Evolutionary conservation across 2,329 filamentous ascomycete species (phyloP), one percentile per base, ranked within the genome.

Genomic region (Ophiosphaerella narmari): DNA sequence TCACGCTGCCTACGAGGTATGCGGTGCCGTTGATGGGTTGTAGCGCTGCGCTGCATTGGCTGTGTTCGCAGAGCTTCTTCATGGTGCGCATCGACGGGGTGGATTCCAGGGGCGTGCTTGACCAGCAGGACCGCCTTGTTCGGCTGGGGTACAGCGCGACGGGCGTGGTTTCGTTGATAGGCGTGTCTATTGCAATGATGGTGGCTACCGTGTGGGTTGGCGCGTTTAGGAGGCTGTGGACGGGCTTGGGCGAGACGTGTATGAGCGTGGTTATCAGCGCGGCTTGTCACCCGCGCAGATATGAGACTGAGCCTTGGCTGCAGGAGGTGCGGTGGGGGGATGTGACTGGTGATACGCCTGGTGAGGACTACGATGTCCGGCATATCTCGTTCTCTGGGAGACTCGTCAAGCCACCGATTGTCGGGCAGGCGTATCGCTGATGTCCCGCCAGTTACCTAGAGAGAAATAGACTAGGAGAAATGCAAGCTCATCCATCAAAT

Each of bases 141-240:
- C 45, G 59, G 21, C 48, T 57, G 14, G 65, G 60, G 2, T 68
- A 57, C 46, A 62, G 53, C 12, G 32, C 49, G 21, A 40, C 54
- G 8, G 60, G 59, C 5, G 55, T 68, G 23, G 43, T 50, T 11
- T 44, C 54, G 16, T 36, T 59, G 9, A 57, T 60, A n/a, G 39
- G 50, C 2, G 46, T 65, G 7, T 46, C 52, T 16, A 26, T 52
- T 21, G 50, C 37, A 1, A 34, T 60, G 44, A 54, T 57, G 33
- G 41, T 60, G 1, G 35, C 45, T n/a, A 54, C 55, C 7, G 36
- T 63, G n/a, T 51, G 46, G 33, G 39, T 65, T 24, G 55, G 86
- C 68, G 78, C 78, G 29, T 89, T 89, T 73, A 90, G 91, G 0
- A 87, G 87, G 3, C 88, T 87, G 2, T 87, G 88, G 12, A 91